Conservation (phyloP, 768 basidiomycete species). For the Austroboletus festivus region DNA sequence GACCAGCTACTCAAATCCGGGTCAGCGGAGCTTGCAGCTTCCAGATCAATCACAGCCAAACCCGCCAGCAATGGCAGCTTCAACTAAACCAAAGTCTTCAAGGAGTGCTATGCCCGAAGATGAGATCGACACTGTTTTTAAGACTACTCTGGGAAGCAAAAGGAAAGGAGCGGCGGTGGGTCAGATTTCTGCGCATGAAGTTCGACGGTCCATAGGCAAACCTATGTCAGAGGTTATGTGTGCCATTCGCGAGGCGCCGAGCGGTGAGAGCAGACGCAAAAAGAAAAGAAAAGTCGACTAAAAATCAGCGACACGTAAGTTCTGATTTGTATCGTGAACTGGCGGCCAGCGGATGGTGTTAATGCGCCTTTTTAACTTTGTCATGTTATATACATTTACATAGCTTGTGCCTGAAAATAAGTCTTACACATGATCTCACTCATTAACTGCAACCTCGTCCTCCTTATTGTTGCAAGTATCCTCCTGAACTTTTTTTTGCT, state of each 20-base stretch:
- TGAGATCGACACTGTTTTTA: constrained; percentile 77
- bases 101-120: constrained; percentile 50
- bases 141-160: constrained; percentile 53
- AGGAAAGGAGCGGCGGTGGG: constrained; percentile 52
- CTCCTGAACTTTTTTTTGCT: constrained; percentile 20
- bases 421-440: constrained; percentile 3
- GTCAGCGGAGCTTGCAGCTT: constrained; percentile 17
- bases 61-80: neutral
- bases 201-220: constrained; percentile 28
- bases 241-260: constrained; percentile 58
- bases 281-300: constrained; percentile 30
- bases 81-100: constrained; percentile 33
- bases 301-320: too few species aligned
- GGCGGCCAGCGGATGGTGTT: too few species aligned
- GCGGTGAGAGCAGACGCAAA: constrained; percentile 37
- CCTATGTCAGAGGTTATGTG: constrained; percentile 50
- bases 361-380: too few species aligned
- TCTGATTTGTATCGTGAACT: too few species aligned
- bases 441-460: neutral
- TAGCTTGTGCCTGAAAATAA: too few species aligned
- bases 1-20: constrained; percentile 11
- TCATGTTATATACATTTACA: too few species aligned
- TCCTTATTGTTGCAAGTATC: constrained; percentile 12
- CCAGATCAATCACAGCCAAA: neutral
- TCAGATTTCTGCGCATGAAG: constrained; percentile 7